Base-by-base conservation (phyloP, 1,284 basidiomycete genomes). In the Dichomitus squalens region DNA sequence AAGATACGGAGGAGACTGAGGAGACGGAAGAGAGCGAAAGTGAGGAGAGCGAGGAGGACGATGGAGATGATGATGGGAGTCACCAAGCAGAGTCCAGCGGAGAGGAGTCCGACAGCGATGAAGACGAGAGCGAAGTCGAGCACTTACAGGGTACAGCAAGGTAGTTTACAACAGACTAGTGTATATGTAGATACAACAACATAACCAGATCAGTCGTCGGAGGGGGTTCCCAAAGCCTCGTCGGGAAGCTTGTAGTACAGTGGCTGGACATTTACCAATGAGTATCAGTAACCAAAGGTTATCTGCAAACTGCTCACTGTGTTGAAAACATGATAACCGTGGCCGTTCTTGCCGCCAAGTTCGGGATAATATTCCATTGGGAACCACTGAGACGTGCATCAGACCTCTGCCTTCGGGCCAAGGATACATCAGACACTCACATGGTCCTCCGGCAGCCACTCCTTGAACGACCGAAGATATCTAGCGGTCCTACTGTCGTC, bases 281-380 rank as follows among this genome's bases (percentile, higher is more conserved):
- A 36, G 57, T 6, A 31, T 44, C 49, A 49, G 38, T 36, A 50
- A 18, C 7, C 16, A 29, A 5, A 34, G 18, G 31, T 12, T n/a
- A 11, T 38, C 49, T 31, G 29, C 36, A 31, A 20, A 48, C 12
- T 50, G 70, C 84, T 61, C 57, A 88, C 86, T 43, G 86, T 88
- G 41, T 81, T 72, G 69, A 90, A 90, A 18, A 91, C 89, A 75
- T 92, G 88, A 65, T 92, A 92, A 61, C 77, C 83, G 67, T 91
- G 89, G 0, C 86, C 86, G 61, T 86, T 82, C 41, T 84, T 81
- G 1, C 88, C 88, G 5, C 83, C 84, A 25, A 71, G 59, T 36
- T 82, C 74, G 0, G 82, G 84, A 63, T 87, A 86, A 66, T 90
- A 92, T 58, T 79, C 80, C 78, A 83, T 78, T 2, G 88, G 86